Evolutionary conservation across 371 early-diverging fungal species (phyloP).

Genomic region (Pancytospora philotis): DNA sequence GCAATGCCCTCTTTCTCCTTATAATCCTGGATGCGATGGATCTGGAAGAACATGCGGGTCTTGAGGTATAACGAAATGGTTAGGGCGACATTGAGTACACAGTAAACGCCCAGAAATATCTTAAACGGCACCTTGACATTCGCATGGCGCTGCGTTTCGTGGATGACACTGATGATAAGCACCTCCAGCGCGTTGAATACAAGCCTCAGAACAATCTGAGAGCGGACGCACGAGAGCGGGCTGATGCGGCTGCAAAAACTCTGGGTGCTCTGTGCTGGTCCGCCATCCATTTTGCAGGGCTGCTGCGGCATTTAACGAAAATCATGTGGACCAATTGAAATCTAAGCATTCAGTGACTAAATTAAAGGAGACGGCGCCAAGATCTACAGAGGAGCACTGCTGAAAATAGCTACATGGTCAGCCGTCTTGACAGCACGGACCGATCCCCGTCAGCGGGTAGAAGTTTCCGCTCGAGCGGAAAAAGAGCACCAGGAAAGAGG

Average conservation of each 20-base stretch:
- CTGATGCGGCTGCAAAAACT: conserved; percentile 36
- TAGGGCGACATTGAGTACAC: conserved; percentile 46
- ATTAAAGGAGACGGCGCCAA: no score
- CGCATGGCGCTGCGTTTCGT: conserved; percentile 48
- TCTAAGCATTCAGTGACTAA: no score
- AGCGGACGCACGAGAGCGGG: conserved; percentile 48
- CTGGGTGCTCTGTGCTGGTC: no score
- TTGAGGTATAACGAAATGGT: conserved; percentile 49
- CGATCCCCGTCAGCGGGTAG: no score
- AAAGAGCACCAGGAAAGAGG: no score
- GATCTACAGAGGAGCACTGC: no score
- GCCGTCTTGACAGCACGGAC: no score
- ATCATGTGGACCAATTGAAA: no score
- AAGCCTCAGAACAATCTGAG: conserved; percentile 37
- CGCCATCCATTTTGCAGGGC: no score
- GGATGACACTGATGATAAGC: conserved; percentile 30
- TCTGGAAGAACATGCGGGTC: conserved; percentile 55
- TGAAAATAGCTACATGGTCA: no score
- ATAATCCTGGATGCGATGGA: conserved; percentile 55
- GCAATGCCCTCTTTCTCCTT: conserved; percentile 57
- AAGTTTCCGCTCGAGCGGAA: no score
- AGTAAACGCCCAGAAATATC: conserved; percentile 58
- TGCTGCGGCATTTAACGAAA: no score
- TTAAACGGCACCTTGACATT: conserved; percentile 53
- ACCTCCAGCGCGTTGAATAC: conserved; percentile 53